phyloP scores from a whole-genome alignment of 2,329 filamentous ascomycete genomes.

The Venturia asperata region DNA sequence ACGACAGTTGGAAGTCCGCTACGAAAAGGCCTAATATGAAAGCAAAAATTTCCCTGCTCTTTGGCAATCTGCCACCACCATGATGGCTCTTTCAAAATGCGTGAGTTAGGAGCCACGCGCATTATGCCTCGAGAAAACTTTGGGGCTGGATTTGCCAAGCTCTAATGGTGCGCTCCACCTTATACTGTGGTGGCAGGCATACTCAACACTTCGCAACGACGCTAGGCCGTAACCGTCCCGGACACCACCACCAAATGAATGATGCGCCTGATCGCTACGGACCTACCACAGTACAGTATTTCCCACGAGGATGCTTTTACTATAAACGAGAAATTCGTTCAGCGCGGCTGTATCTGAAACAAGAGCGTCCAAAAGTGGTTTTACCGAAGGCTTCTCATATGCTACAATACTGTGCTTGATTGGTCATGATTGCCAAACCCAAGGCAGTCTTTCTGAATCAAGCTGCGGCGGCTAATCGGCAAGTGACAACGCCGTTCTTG shows the following conservation, averaged over 20 bases:
- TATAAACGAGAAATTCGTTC: neutral
- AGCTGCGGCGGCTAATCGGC: neutral
- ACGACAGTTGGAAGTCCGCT: neutral
- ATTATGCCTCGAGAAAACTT: neutral
- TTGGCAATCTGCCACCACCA: neutral
- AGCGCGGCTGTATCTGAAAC: conserved; percentile 1
- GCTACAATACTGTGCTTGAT: neutral
- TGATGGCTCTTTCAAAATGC: neutral
- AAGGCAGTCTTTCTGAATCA: neutral
- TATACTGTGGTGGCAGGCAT: too few species aligned
- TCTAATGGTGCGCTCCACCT: too few species aligned
- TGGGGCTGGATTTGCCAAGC: neutral
- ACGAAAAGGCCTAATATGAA: neutral
- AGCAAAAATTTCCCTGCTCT: neutral
- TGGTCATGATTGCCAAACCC: neutral
- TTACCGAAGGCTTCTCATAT: neutral
- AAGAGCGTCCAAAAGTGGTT: neutral
- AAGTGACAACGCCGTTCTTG: neutral
- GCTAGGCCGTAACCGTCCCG: neutral
- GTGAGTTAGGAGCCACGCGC: neutral
- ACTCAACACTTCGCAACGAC: neutral
- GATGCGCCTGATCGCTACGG: too few species aligned
- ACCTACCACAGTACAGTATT: too few species aligned
- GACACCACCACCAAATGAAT: neutral
- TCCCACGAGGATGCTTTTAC: too few species aligned